Evolutionary conservation across 805 yeast genomes (phyloP), one percentile per base, ranked within the genome.

Genomic region (Ogataea ramenticola): DNA sequence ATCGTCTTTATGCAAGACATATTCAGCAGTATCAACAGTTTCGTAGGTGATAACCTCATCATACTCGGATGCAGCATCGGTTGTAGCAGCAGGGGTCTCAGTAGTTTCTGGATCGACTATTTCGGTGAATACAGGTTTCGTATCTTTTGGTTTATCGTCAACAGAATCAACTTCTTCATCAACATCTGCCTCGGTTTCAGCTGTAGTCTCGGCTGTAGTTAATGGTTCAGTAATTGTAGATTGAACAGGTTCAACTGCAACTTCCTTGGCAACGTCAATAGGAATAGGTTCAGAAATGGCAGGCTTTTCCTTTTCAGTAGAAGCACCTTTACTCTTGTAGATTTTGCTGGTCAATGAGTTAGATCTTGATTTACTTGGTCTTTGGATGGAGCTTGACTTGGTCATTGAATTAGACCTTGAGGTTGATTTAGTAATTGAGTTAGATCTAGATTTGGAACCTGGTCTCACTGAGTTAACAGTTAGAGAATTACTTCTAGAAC

Each of bases 11-110:
- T 76, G 54, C 6, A 61, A 59, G 41, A 68, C 70, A 52, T 52
- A 77, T 49, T 76, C 81, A 19, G 46, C 57, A 48, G 74, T 74
- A 30, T 70, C 66, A 27, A 77, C 72, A 32, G 77, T 76, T 55
- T 74, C 78, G 50, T 74, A 72, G 8, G 66, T 58, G 20, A 58
- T 53, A 38, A 62, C 66, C 38, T 65, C 70, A 20, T 53, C 61
- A 40, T 49, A 60, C n/a, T 56, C 62, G 31, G 46, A 49, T 3
- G 24, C 44, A 21, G 31, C 43, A 6, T 43, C 42, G n/a, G n/a
- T n/a, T n/a, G n/a, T n/a, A n/a, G n/a, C n/a, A 15, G 44, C 47
- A 27, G 26, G 26, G n/a, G n/a, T 30, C 16, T 16, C 38, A 14
- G n/a, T 20, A 26, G 39, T 20, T 26, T 40, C 43, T 4, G 41